Evolutionary conservation across 2,329 filamentous ascomycete species (phyloP), one percentile per base, ranked within the genome.

Genomic region (Nemania sp.): DNA sequence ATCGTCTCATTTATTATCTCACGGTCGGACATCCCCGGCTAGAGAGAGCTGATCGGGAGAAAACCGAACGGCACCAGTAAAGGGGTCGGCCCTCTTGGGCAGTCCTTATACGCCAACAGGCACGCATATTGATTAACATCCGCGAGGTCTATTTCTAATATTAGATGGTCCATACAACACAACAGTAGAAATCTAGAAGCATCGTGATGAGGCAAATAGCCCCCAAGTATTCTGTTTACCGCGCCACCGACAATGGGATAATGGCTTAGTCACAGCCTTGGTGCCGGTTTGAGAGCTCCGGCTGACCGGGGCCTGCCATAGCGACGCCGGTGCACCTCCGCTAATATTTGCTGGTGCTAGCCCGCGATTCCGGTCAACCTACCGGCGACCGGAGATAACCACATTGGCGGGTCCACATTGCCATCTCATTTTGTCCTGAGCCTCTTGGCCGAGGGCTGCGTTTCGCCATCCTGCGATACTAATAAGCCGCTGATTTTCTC

Each of bases 391-490:
- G 7, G 17, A 10, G 25, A 12, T 15, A 42, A 34, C 17, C 40
- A 47, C 34, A 29, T 4, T 29, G 25, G 25, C 25, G 25, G 3
- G 7, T 55, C 34, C 47, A 17, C 40, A 42, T 37, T 7, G 11
- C 18, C 18, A 6, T 53, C 51, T 68, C 49, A 71, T 47, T 49
- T 71, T 5, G 58, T 70, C 56, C 66, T 64, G 15, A 70, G 66
- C 56, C 71, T 68, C 64, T 74, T 74, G n/a, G 71, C 69, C 7
- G 68, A 63, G 10, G 68, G 73, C 46, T 71, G 69, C 11, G 49
- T 34, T 5, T 66, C 65, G 3, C 65, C 64, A 18, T 51, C n/a
- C n/a, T n/a, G n/a, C 21, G 52, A n/a, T 35, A 53, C 57, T 15
- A 57, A 49, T 15, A 70, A 34, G 20, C 64, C 60, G 15, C 62